Evolutionary conservation across 2,329 filamentous ascomycete species (phyloP), one percentile per base, ranked within the genome.

Genomic region (Clarireedia sp.): DNA sequence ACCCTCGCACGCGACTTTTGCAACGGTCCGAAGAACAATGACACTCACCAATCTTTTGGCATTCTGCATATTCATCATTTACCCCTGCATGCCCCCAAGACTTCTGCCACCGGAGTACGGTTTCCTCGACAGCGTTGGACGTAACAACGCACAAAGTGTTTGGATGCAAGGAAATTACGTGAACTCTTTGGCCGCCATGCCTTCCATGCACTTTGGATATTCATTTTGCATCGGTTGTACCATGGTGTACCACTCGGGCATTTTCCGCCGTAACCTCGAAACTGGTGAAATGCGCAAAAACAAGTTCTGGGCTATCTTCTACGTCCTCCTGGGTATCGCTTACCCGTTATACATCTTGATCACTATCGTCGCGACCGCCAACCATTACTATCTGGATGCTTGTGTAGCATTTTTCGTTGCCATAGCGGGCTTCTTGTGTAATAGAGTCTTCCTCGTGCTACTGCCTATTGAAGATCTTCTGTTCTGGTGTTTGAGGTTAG

Each of bases 321-420:
- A 76, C 52, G 59, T 72, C 3, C 17, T 69, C 2, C 46, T 76
- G 5, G 76, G 72, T 8, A 54, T 78, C 36, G 67, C 65, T 37
- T 78, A 79, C 61, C 76, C 76, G 2, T 54, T 65, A 3, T 73
- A 74, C 61, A 76, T 78, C 47, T 62, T 78, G 33, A 69, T 72
- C 12, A 74, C 73, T 0, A 80, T 80, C 57, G 74, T 80, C 10
- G 76, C 75, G 16, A 80, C 77, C 0, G 77, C 77, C 21, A 80
- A 80, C 59, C 78, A 79, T 62, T 80, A 79, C 62, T 78, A 74
- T 63, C 70, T 79, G 57, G 77, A 80, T 60, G 77, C 77, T 0
- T 67, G 73, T 26, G 70, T 75, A 3, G 76, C 75, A 2, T 73
- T 73, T 0, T 68, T 73, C 45, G 76, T 76, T 24, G 75, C 75